A percentile compares a stretch with the other conserved stretches of the same genome.
Evolutionary conservation across 805 yeast genomes (phyloP).

Genomic region (Candida ficus): DNA sequence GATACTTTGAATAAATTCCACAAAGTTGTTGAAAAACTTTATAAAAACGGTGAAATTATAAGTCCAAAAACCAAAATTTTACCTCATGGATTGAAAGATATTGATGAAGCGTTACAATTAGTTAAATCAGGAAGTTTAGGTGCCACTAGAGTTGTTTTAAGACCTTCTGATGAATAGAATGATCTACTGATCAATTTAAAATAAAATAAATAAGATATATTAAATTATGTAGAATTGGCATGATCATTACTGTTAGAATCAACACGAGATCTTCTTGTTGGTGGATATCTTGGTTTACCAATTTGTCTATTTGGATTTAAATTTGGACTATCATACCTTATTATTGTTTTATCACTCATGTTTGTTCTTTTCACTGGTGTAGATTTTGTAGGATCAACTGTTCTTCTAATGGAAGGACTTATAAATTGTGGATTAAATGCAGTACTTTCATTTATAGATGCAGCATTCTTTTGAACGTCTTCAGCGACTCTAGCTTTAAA

Average conservation of each 20-base stretch:
- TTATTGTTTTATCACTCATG: slow-evolving; percentile 10
- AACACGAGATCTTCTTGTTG: slow-evolving; percentile 12
- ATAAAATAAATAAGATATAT: no score
- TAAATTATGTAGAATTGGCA: not conserved
- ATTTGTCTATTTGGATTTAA: slow-evolving; percentile 23
- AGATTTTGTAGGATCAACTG: slow-evolving; percentile 64
- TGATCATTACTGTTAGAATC: not conserved
- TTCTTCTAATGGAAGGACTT: slow-evolving; percentile 50
- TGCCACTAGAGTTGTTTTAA: no score
- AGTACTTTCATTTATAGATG: slow-evolving; percentile 28
- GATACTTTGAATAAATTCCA: no score
- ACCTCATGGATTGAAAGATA: no score
- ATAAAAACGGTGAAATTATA: no score
- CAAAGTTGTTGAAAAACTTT: no score
- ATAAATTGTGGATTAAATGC: slow-evolving; percentile 54
- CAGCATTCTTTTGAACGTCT: slow-evolving; percentile 39
- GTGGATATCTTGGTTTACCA: slow-evolving; percentile 25
- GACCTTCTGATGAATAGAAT: no score
- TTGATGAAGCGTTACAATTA: no score
- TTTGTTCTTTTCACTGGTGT: slow-evolving; percentile 49
- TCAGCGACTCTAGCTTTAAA: slow-evolving; percentile 65
- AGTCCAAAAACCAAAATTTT: no score
- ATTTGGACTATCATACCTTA: slow-evolving; percentile 26
- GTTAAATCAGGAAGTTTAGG: no score
- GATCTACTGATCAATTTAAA: no score